Evolutionary conservation across 2,329 filamentous ascomycete species (phyloP).

Genomic region (Stromatinia cepivora): DNA sequence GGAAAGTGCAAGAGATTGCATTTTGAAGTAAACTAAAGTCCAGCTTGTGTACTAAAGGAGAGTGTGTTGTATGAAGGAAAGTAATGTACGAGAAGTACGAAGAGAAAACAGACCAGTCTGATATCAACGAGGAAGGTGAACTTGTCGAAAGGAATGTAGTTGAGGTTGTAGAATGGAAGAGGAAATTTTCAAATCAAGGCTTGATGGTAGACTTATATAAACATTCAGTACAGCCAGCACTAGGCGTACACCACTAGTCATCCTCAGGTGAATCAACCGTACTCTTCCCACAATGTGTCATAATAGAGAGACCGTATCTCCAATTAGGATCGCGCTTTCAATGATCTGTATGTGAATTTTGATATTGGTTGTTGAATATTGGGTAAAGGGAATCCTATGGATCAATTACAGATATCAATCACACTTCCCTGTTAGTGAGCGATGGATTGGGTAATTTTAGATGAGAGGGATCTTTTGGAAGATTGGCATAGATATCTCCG

Average conservation of each 20-base stretch:
- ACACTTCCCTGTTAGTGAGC: background rate
- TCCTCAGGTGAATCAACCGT: background rate
- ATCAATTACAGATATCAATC: background rate
- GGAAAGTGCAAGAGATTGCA: constrained; percentile 11
- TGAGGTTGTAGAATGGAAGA: background rate
- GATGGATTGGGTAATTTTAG: background rate
- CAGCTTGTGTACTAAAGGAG: background rate
- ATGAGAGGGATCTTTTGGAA: background rate
- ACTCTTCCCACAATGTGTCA: background rate
- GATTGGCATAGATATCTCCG: background rate
- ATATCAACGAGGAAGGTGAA: background rate
- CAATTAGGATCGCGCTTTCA: background rate
- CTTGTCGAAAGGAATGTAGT: constrained; percentile 3
- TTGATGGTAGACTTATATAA: background rate
- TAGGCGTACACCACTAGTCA: background rate
- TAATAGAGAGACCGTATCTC: background rate
- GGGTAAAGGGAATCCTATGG: background rate
- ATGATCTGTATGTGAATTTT: background rate
- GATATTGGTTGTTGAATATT: background rate
- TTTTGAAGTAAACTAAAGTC: constrained; percentile 1
- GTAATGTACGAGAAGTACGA: background rate
- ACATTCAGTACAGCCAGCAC: background rate
- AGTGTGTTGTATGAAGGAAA: background rate
- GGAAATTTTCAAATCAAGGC: background rate
- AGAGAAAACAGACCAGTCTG: background rate